Evolutionary conservation across 1,139 yeast species (phyloP), one percentile per base, ranked within the genome.

Genomic region (Kodamaea alishanica): DNA sequence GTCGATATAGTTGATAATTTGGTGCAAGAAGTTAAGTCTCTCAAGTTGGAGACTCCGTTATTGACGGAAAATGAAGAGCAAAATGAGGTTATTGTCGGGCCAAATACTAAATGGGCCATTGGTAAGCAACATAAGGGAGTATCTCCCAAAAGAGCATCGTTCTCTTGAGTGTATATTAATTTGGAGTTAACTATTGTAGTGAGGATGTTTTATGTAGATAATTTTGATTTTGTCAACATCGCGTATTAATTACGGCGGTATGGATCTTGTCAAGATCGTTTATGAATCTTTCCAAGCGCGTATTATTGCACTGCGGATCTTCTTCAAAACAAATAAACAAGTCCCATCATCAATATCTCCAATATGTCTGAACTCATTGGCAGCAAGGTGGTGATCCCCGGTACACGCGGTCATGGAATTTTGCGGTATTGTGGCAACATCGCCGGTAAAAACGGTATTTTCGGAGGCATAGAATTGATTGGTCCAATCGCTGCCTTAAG

Each of bases 401-500:
- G 76, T 0, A 66, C 77, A 7, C 58, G 72, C 7, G 73, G 72
- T 7, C 52, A 56, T 33, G 97, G 94, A 1, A 69, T 81, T 10
- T 67, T 92, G 37, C 70, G 81, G 47, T 92, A 77, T 58, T 69
- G 81, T 23, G 97, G 97, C 1, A 66, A 76, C 1, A 87, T 92
- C 20, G 75, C 79, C 26, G 84, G 84, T 24, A 88, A 86, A 52
- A 47, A 49, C 23, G 96, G 96, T 0, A 66, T 71, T n/a, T 92
- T 83, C 64, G 96, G 90, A 4, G 98, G 98, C 1, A 74, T 92
- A 4, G 97, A 92, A 56, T 66, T 92, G 34, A 54, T 75, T 8
- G 90, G 87, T 2, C 77, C 84, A 5, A 56, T 64, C 23, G 81
- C 83, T 15, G 65, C 63, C 8, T 48, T 68, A 4, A 52, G 75